Base-by-base conservation (phyloP, 345 rosid species). In the Rhodamnia rubescens region DNA sequence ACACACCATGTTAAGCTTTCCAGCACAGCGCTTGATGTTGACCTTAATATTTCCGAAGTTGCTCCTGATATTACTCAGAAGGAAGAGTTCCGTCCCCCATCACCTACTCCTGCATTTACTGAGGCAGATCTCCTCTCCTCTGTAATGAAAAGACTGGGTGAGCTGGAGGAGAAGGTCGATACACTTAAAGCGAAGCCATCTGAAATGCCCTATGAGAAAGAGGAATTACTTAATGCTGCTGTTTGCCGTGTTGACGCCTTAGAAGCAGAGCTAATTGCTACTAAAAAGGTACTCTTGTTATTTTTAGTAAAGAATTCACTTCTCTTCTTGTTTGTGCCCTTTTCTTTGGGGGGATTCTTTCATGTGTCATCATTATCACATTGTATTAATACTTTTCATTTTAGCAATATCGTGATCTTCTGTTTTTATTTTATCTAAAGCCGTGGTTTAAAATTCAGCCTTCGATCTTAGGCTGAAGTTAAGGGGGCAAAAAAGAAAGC, bases 131-230 rank as follows among this genome's bases (percentile, higher is more conserved):
- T 95, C 57, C 89, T 95, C 74, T 90, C 96, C 52, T 88, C 92
- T 88, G 98, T 98, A 83, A 53, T 94, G 86, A 95, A 96, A 91
- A 96, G 95, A 88, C 84, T 98, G 64, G 92, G 93, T 27, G 98
- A 94, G 88, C 94, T 98, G 8, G 99, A 98, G 94, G 95, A 94
- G 91, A 98, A 96, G 90, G 94, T 95, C 32, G 92, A 88, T 85
- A 93, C 92, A 40, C 95, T 98, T 82, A 96, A 93, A 89, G 89
- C 96, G 74, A 98, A 96, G 89, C 99, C 99, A 81, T 91, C 94
- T 50, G 98, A 92, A 92, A 98, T 98, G 99, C 99, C 99, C 85
- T 94, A 74, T 22, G 99, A 98, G 93, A 98, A 98, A 92, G 99
- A 89, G 91, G 99, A 98, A 87, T 87, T 98, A 89, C 92, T 98